Percentiles rank a stretch among this genome's conserved stretches.
Conservation (phyloP, 441 rosid genomes). For the Oxalis stricta region DNA sequence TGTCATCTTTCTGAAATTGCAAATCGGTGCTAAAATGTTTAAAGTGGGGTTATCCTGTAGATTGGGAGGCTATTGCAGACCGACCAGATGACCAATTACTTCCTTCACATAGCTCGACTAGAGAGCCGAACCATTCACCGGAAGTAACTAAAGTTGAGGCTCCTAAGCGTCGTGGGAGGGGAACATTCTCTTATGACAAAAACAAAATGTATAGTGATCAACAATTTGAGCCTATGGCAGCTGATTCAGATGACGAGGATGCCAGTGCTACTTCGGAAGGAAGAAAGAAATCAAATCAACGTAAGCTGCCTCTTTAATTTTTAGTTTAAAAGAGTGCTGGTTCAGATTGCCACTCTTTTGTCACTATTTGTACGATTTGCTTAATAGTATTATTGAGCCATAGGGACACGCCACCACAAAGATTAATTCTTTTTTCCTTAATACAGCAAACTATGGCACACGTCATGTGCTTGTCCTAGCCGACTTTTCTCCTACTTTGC, state of each 20-base stretch:
- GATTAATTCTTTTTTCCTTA: background rate
- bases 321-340: background rate
- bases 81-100: slow-evolving; percentile 41
- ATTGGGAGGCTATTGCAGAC: slow-evolving; percentile 88
- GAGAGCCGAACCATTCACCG: slow-evolving; percentile 44
- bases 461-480: slow-evolving; percentile 74
- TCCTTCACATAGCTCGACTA: slow-evolving; percentile 36
- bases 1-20: background rate
- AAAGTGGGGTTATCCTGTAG: slow-evolving; percentile 19
- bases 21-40: background rate
- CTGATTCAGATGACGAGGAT: slow-evolving; percentile 30
- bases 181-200: slow-evolving; percentile 56
- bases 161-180: slow-evolving; percentile 81
- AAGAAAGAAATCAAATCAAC: slow-evolving; percentile 19
- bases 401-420: background rate
- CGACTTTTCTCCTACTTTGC: slow-evolving; percentile 57
- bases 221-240: slow-evolving; percentile 15
- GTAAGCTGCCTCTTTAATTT: slow-evolving; percentile 23
- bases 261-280: slow-evolving; percentile 16
- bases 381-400: background rate
- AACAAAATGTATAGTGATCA: slow-evolving; percentile 43
- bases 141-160: slow-evolving; percentile 33
- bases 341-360: background rate
- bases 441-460: slow-evolving; percentile 72
- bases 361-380: no score